Base-by-base conservation (phyloP, 2,329 filamentous ascomycete species). In the Ascochyta koolunga region DNA sequence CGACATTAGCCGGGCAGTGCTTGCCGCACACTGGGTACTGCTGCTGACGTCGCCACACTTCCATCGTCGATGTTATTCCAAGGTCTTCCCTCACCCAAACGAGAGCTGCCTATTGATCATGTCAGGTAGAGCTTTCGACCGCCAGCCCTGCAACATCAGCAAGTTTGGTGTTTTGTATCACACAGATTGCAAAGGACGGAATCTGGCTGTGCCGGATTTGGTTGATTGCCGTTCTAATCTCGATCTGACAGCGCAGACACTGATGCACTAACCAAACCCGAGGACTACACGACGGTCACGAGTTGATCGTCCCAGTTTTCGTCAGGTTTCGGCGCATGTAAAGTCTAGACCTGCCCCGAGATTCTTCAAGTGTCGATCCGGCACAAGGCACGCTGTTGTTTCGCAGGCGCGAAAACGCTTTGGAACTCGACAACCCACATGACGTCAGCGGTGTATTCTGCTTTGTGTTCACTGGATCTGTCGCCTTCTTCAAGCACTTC, bases 221-320 rank as follows among this genome's bases (percentile, higher is more conserved):
- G 33, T 40, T 27, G 41, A 50, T 50, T 41, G 29, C 31, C 51
- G 40, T 38, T 21, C 10, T 13, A 36, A 50, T 54, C 40, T 50
- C 51, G 51, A 54, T 50, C 51, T 54, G 45, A 40, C 45, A 54
- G 40, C 45, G 31, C 36, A 35, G 40, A 40, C 35, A n/a, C 22
- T 35, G n/a, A 37, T 41, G 41, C 51, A 54, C 51, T 54, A 54
- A 54, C 46, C 45, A 41, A 19, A 45, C 35, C 19, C 32, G 45
- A 46, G 40, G n/a, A 8, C 29, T 32, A 27, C 42, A 46, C 42
- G 13, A 18, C 11, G 25, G 49, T 54, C 51, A 50, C 51, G 45
- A 31, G 51, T 50, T 41, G 35, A 46, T 54, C 36, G 31, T 50
- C 31, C 45, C 40, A 37, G 35, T 50, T 54, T 48, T 54, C 16